Evolutionary conservation across 331 rosid species (phyloP).

Genomic region (Cydonia oblonga): DNA sequence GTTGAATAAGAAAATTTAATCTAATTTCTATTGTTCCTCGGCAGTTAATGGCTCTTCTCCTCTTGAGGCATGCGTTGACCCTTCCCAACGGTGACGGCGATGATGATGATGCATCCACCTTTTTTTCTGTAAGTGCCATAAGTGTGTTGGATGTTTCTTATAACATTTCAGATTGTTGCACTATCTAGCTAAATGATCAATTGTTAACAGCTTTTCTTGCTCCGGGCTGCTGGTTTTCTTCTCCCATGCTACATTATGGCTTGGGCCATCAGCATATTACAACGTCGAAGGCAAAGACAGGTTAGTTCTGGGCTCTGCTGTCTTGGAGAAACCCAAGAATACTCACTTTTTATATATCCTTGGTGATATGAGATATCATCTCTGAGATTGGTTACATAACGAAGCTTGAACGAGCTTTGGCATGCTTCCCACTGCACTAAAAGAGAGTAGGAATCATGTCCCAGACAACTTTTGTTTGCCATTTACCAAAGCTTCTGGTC

Average conservation of each 20-base stretch:
- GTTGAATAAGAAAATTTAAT: background rate
- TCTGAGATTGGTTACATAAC: background rate
- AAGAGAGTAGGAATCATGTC: background rate
- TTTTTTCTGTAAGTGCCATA: slow-evolving; percentile 42
- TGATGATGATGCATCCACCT: slow-evolving; percentile 39
- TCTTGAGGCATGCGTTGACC: slow-evolving; percentile 42
- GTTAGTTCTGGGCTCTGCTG: slow-evolving; percentile 17
- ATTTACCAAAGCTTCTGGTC: background rate
- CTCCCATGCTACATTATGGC: slow-evolving; percentile 52
- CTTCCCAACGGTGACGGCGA: slow-evolving; percentile 37
- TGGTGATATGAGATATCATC: background rate
- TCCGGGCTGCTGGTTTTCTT: slow-evolving; percentile 49
- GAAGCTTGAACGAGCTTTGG: background rate
- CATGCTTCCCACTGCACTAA: background rate
- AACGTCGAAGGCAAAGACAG: slow-evolving; percentile 52
- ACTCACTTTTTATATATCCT: background rate
- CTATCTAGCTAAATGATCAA: slow-evolving; percentile 9
- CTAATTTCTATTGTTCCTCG: background rate
- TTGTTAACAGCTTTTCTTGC: slow-evolving; percentile 41
- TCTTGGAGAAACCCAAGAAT: background rate
- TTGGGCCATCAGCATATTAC: slow-evolving; percentile 48
- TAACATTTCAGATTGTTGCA: background rate
- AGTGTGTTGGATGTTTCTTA: background rate
- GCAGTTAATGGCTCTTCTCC: slow-evolving; percentile 56
- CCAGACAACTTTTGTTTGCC: background rate